A percentile compares a stretch with the other conserved stretches of the same genome.
These are phyloP conservation scores for Tuber indicum DNA, from an alignment of 495 filamentous ascomycete species.

Conservation along the genomic window DNA sequence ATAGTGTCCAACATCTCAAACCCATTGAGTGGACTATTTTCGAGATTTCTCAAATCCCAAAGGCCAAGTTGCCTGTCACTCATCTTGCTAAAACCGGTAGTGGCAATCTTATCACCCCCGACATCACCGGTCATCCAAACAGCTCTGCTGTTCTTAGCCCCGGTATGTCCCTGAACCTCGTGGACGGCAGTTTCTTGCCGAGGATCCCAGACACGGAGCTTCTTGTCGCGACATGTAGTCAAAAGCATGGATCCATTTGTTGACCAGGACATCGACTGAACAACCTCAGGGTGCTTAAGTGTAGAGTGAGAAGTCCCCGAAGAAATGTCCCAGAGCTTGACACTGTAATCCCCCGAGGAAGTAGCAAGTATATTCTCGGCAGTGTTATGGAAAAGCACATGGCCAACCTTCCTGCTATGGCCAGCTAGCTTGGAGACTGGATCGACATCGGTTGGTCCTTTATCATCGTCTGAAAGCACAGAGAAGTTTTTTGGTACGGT, in stretches of 20 bases:
- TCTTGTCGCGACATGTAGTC: slow-evolving; percentile 96
- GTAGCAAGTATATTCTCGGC: slow-evolving; percentile 94
- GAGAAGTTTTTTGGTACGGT: slow-evolving; percentile 84
- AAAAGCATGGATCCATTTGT: slow-evolving; percentile 81
- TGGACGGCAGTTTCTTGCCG: slow-evolving; percentile 83
- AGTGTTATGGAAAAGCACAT: slow-evolving; percentile 94
- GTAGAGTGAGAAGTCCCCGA: slow-evolving; percentile 64
- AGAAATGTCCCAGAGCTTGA: slow-evolving; percentile 93
- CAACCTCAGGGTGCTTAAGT: slow-evolving; percentile 79
- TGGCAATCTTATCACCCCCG: slow-evolving; percentile 79
- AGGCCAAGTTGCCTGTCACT: slow-evolving; percentile 92
- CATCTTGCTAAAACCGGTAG: slow-evolving; percentile 96
- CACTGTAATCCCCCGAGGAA: slow-evolving; percentile 85
- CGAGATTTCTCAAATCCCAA: slow-evolving; percentile 80
- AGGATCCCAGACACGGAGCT: slow-evolving; percentile 92
- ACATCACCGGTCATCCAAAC: slow-evolving; percentile 66
- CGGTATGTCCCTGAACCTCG: slow-evolving; percentile 76
- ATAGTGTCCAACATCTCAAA: slow-evolving; percentile 86
- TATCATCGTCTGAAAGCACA: slow-evolving; percentile 72
- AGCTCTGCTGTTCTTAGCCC: slow-evolving; percentile 91
- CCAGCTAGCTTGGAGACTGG: slow-evolving; percentile 75
- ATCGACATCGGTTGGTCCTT: slow-evolving; percentile 66
- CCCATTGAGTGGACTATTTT: slow-evolving; percentile 70
- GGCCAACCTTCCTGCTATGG: slow-evolving; percentile 85
- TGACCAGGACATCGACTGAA: slow-evolving; percentile 94